Base-by-base conservation (phyloP, 495 filamentous ascomycete species). In the Echria macrotheca region DNA sequence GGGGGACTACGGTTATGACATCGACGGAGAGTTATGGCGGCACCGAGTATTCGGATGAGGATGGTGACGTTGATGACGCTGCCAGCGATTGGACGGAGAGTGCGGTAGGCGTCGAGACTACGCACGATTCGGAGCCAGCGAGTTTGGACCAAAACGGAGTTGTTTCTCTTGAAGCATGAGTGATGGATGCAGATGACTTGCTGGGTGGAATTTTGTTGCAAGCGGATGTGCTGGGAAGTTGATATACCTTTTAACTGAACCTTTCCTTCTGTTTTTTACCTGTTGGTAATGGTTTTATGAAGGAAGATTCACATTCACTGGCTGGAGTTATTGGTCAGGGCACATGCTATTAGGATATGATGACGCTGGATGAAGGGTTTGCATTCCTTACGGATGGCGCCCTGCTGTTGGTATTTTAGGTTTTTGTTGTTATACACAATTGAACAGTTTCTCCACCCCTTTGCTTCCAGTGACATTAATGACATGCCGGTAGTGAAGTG, bases 21-120 rank as follows among this genome's bases (percentile, higher is more conserved):
- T 80, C 84, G 53, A 83, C 83, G 19, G 59, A 58, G 21, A 56
- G 74, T 3, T 68, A 76, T 6, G 84, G 72, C 25, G 36, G 49
- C 8, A 52, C 44, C 1, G 64, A 58, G 1, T 59, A 54, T 17
- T 54, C 50, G 9, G 54, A 26, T 10, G 48, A 48, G 29, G 32
- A 43, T 15, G 36, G 18, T 21, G 52, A 52, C 0, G 52, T 52
- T 23, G 39, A 51, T 41, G 63, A 69, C 31, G 57, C 53, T 19
- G 58, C 54, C 35, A 69, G 67, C 39, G 64, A 70, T 36, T 72
- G 69, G 69, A 64, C 66, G 2, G 63, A 65, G 32, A 64, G 59
- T 40, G 56, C 44, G 11, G 37, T 58, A n/a, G 60, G 58, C 3
- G 48, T 50, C 22, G 60, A 59, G 33, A 59, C 54, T n/a, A 46